A percentile compares a stretch with the other conserved stretches of the same genome.
phyloP scores from a whole-genome alignment of 352 stramenopile species.

The Phytophthora lateralis region DNA sequence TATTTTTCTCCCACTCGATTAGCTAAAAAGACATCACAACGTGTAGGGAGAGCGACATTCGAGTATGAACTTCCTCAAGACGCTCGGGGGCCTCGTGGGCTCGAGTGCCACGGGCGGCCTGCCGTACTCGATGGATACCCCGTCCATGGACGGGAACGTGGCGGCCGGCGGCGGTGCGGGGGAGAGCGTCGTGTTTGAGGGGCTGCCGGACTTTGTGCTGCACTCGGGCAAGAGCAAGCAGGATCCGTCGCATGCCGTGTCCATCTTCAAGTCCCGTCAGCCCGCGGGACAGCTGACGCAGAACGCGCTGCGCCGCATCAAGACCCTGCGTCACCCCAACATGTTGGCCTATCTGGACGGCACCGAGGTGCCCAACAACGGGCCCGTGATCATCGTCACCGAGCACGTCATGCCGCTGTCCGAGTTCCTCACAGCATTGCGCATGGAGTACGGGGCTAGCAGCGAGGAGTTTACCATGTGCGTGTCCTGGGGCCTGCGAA shows the following conservation, averaged over 20 bases:
- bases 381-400: conserved; percentile 94
- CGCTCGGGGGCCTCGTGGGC: conserved; percentile 74
- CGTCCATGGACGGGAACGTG: conserved; percentile 43
- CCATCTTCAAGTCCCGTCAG: conserved; percentile 94
- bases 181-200: conserved; percentile 59
- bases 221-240: conserved; percentile 87
- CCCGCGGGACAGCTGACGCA: conserved; percentile 75
- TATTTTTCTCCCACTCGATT: conserved; percentile 8
- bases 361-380: conserved; percentile 74
- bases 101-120: conserved; percentile 71
- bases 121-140: conserved; percentile 63
- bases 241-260: conserved; percentile 77
- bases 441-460: conserved; percentile 56
- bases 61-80: conserved; percentile 91
- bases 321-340: conserved; percentile 95
- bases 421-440: conserved; percentile 85
- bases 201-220: conserved; percentile 83
- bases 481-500: conserved; percentile 93
- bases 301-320: conserved; percentile 92
- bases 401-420: conserved; percentile 92
- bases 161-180: conserved; percentile 43
- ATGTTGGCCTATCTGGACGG: conserved; percentile 91
- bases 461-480: conserved; percentile 85
- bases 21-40: conserved; percentile 10
- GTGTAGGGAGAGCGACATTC: not conserved